Evolutionary conservation across 495 filamentous ascomycete genomes (phyloP).

Genomic region (Daldinia loculata): DNA sequence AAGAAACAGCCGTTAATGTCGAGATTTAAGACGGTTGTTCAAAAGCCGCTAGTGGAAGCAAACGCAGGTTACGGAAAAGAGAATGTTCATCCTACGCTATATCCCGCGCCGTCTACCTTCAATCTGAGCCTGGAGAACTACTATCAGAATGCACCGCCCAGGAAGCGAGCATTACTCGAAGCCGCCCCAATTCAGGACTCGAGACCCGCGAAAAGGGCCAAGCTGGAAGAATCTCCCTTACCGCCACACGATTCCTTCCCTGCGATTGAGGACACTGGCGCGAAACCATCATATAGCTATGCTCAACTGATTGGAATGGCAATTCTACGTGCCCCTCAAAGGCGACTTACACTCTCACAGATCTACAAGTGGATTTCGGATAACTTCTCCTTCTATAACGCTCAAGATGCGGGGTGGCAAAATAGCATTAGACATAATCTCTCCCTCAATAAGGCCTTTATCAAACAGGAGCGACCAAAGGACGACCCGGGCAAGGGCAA

Average conservation of each 20-base stretch:
- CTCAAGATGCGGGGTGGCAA: slow-evolving; percentile 89
- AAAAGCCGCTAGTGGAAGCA: slow-evolving; percentile 73
- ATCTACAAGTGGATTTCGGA: slow-evolving; percentile 99
- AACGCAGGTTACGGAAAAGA: slow-evolving; percentile 71
- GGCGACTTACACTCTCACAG: slow-evolving; percentile 88
- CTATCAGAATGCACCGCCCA: slow-evolving; percentile 62
- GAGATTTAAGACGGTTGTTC: slow-evolving; percentile 66
- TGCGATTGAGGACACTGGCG: slow-evolving; percentile 81
- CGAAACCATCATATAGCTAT: slow-evolving; percentile 91
- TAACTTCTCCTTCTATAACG: slow-evolving; percentile 86
- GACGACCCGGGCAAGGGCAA: slow-evolving; percentile 99
- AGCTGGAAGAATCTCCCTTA: slow-evolving; percentile 60
- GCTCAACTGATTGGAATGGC: slow-evolving; percentile 97
- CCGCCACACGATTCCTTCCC: slow-evolving; percentile 83
- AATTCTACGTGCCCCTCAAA: slow-evolving; percentile 84
- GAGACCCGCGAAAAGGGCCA: slow-evolving; percentile 68
- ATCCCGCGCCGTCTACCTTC: slow-evolving; percentile 60
- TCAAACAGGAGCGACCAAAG: slow-evolving; percentile 94
- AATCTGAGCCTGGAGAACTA: slow-evolving; percentile 62
- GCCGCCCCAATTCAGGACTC: slow-evolving; percentile 78
- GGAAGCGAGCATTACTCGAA: slow-evolving; percentile 76
- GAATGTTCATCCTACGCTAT: slow-evolving; percentile 63
- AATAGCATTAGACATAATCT: slow-evolving; percentile 99
- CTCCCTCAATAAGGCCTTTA: slow-evolving; percentile 96
- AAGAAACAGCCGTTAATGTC: slow-evolving; percentile 74